Base-by-base conservation (phyloP, 1,284 basidiomycete genomes). In the Dichomitus squalens region DNA sequence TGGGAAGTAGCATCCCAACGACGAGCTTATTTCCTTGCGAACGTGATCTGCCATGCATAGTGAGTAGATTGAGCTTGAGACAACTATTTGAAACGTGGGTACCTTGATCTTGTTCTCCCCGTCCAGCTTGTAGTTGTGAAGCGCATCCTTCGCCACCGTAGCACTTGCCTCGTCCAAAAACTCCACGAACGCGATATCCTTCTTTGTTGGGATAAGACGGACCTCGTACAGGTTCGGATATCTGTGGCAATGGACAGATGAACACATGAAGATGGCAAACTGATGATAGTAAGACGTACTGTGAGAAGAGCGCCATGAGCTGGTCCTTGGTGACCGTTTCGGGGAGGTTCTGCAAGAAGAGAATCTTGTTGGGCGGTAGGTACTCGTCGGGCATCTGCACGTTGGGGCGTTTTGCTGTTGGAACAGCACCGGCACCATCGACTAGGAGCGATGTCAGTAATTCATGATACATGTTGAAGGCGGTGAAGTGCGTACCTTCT, bases 321-420 rank as follows among this genome's bases (percentile, higher is more conserved):
- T 93, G 90, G 53, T 96, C 94, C 71, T 96, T 94, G 52, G 88
- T 93, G 65, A 92, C 89, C 38, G 77, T 90, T 68, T 95, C 93
- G n/a, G 95, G 95, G 29, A 97, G 80, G 73, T 97, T 97, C 77
- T 99, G 96, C 64, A 99, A 74, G 83, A 99, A 99, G 55, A 99
- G 84, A 76, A 98, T 96, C 74, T 95, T 95, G 90, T 99, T 99
- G 31, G 96, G 96, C 4, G 97, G 97, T 7, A 99, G 84, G 75
- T 99, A 99, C 75, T 99, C 96, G 89, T 99, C 96, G 31, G 97
- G 96, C 92, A 97, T 96, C 72, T 95, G 92, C 63, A 98, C 89
- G 64, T 88, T 85, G 33, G 90, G 89, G 53, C 92, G 83, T 73
- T 88, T 91, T 25, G 88, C 75, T 39, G 82, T 82, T 18, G 90